Conservation (phyloP, 768 basidiomycete species). For the Mycena alexandri region DNA sequence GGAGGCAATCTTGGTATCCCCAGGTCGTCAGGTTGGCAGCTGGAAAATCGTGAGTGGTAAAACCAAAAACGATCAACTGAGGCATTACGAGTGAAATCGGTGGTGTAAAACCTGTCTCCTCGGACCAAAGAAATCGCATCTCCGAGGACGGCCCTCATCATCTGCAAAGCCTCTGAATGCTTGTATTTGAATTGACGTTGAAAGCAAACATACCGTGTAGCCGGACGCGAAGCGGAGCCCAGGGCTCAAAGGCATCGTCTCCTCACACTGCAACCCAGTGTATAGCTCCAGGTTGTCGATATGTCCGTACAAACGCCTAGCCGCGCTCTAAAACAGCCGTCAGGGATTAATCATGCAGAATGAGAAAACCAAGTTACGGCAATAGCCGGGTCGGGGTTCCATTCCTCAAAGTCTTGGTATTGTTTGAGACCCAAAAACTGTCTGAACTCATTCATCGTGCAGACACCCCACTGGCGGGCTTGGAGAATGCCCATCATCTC, state of each 20-base stretch:
- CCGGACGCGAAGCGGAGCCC: slow-evolving; percentile 73
- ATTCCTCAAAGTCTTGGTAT: slow-evolving; percentile 65
- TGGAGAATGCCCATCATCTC: slow-evolving; percentile 71
- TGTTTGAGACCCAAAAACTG: slow-evolving; percentile 61
- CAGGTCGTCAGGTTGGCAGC: slow-evolving; percentile 61
- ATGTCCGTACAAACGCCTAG: slow-evolving; percentile 49
- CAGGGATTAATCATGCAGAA: neutral
- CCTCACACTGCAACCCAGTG: slow-evolving; percentile 59
- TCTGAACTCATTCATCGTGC: slow-evolving; percentile 70
- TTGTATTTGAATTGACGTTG: neutral
- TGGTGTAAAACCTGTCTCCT: slow-evolving; percentile 67
- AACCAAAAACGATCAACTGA: neutral
- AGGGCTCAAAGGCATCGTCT: slow-evolving; percentile 62
- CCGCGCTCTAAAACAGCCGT: slow-evolving; percentile 41
- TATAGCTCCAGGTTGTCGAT: slow-evolving; percentile 57
- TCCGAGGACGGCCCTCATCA: slow-evolving; percentile 62
- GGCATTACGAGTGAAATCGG: slow-evolving; percentile 61
- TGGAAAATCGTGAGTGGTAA: slow-evolving; percentile 31
- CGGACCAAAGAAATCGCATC: slow-evolving; percentile 68
- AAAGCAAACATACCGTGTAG: slow-evolving; percentile 56
- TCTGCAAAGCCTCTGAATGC: slow-evolving; percentile 41
- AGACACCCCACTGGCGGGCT: slow-evolving; percentile 67
- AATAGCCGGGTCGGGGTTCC: slow-evolving; percentile 63
- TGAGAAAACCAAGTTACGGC: slow-evolving; percentile 44
- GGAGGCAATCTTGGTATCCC: slow-evolving; percentile 64